Conservation (phyloP, 2,329 filamentous ascomycete genomes). For the Aspergillus pseudoterreus region DNA sequence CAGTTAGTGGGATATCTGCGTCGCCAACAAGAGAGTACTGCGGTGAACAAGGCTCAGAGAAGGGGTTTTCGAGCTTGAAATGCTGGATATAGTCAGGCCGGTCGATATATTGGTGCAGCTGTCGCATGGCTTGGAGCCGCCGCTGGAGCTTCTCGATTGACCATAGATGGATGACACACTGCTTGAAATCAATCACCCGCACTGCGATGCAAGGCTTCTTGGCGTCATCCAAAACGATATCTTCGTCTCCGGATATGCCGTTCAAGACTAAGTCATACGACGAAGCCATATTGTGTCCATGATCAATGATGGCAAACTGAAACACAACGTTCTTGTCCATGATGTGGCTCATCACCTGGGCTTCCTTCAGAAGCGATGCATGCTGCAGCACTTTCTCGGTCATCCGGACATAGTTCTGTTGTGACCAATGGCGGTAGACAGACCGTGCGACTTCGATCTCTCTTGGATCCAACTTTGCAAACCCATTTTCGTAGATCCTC, state of each 20-base stretch:
- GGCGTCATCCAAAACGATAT: slow-evolving; percentile 73
- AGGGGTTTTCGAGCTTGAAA: slow-evolving; percentile 87
- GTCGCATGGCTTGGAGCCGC: slow-evolving; percentile 85
- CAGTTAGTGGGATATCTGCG: slow-evolving; percentile 83
- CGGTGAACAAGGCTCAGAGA: slow-evolving; percentile 85
- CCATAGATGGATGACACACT: slow-evolving; percentile 85
- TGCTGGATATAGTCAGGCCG: slow-evolving; percentile 93
- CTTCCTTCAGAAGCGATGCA: slow-evolving; percentile 85
- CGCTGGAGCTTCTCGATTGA: slow-evolving; percentile 88
- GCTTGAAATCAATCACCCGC: slow-evolving; percentile 84
- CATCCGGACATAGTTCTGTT: slow-evolving; percentile 87
- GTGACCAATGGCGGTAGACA: slow-evolving; percentile 71
- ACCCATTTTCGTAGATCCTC: slow-evolving; percentile 45
- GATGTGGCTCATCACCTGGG: slow-evolving; percentile 95
- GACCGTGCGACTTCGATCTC: slow-evolving; percentile 69
- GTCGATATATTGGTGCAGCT: slow-evolving; percentile 95
- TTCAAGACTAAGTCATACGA: slow-evolving; percentile 97
- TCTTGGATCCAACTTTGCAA: slow-evolving; percentile 59
- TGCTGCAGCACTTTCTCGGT: slow-evolving; percentile 87
- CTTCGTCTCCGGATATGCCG: slow-evolving; percentile 81
- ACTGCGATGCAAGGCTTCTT: slow-evolving; percentile 88
- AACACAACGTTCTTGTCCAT: slow-evolving; percentile 91
- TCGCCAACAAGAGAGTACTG: slow-evolving; percentile 91
- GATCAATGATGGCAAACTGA: slow-evolving; percentile 87
- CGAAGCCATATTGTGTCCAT: slow-evolving; percentile 82